Evolutionary conservation across 192 early-diverging fungal genomes (phyloP).

Genomic region (Linderina pennispora): DNA sequence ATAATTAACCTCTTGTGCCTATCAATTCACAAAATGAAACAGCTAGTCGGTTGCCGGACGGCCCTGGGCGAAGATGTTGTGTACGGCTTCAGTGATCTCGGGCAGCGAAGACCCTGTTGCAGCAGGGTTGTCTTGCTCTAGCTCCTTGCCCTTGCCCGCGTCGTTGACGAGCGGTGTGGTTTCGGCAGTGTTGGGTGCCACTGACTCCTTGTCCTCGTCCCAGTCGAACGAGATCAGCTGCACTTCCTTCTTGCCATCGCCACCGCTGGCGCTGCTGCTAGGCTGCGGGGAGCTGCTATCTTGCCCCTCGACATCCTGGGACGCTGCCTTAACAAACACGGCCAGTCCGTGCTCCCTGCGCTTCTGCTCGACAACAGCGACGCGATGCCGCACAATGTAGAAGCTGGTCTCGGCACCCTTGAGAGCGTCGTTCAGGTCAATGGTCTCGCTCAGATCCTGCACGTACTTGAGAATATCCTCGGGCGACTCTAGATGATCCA

Average conservation of each 20-base stretch:
- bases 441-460: conserved; percentile 77
- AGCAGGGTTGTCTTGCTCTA: background rate
- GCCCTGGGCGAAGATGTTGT: conserved; percentile 28
- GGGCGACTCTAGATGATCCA: conserved; percentile 72
- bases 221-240: conserved; percentile 37
- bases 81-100: conserved; percentile 26
- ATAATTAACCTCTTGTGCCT: conserved; percentile 20
- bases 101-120: conserved; percentile 7
- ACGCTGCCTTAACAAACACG: conserved; percentile 1
- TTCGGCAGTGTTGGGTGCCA: background rate
- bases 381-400: conserved; percentile 43
- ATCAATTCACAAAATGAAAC: background rate
- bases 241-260: conserved; percentile 19
- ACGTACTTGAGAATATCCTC: conserved; percentile 94
- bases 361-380: conserved; percentile 21
- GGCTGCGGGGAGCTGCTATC: background rate
- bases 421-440: conserved; percentile 68
- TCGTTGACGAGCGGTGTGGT: background rate
- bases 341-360: conserved; percentile 17
- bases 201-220: conserved; percentile 30
- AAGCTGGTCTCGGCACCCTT: conserved; percentile 73
- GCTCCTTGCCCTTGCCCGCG: background rate
- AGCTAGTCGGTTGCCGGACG: no score
- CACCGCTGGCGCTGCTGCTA: background rate
- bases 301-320: background rate